Percentiles rank a stretch among this genome's conserved stretches.
phyloP scores from a whole-genome alignment of 2,329 filamentous ascomycete species.

The Colletotrichum zoysiae region DNA sequence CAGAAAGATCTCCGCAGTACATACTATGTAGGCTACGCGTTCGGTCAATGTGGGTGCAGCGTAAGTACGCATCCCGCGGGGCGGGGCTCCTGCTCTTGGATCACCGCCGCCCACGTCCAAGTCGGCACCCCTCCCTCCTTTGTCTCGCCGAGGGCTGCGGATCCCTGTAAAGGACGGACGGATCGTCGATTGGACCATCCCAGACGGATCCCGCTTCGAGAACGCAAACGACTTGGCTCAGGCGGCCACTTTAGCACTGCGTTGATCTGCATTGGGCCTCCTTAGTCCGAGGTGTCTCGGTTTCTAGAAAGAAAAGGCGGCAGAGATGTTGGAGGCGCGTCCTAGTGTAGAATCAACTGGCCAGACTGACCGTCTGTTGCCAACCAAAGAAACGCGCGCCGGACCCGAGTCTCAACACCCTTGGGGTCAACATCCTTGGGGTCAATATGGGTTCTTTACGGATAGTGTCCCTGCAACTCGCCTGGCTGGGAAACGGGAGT shows the following conservation, averaged over 20 bases:
- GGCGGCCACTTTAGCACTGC: conserved; percentile 18
- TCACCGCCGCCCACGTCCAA: conserved; percentile 2
- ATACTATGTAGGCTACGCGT: not conserved
- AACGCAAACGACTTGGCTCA: conserved; percentile 37
- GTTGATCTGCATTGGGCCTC: conserved; percentile 32
- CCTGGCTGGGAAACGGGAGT: not conserved
- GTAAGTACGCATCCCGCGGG: conserved; percentile 6
- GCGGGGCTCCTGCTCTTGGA: not conserved
- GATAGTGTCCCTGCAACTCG: not conserved
- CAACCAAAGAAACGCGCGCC: not conserved
- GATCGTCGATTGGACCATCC: conserved; percentile 34
- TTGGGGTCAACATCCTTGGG: not conserved
- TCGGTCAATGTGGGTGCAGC: conserved; percentile 5
- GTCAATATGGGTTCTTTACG: not conserved
- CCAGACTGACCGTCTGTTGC: not conserved
- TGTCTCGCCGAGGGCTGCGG: conserved; percentile 10
- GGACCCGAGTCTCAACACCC: not conserved
- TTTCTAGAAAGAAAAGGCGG: conserved; percentile 9
- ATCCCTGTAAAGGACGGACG: conserved; percentile 17
- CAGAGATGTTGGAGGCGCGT: conserved; percentile 16
- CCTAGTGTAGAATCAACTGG: not conserved
- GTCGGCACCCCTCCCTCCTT: not conserved
- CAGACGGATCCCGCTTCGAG: conserved; percentile 23
- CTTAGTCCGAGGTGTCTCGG: conserved; percentile 33
- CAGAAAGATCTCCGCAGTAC: not conserved